These are phyloP conservation scores for Coniochaeta hoffmannii DNA, from an alignment of 2,329 filamentous ascomycete genomes.

Conservation along the genomic window DNA sequence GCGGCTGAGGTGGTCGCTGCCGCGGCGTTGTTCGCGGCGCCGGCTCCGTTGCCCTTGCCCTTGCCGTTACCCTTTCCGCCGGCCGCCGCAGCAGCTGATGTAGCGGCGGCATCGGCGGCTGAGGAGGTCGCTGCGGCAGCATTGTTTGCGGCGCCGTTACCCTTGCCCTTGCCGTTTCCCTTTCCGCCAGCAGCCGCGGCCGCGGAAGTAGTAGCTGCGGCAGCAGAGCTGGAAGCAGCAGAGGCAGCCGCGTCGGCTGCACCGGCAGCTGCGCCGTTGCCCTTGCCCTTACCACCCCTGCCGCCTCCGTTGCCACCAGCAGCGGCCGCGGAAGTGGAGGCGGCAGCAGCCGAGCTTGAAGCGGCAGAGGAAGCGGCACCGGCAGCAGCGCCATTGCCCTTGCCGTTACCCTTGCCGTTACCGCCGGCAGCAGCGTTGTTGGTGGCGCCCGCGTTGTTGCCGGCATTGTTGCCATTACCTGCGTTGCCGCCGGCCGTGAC, in stretches of 20 bases:
- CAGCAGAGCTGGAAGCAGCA: constrained; percentile 2
- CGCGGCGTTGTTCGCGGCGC: constrained; percentile 1
- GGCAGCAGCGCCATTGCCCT: not conserved
- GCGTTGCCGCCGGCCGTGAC: constrained; percentile 26
- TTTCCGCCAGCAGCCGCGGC: not conserved
- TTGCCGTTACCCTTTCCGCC: not conserved
- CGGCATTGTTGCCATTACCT: constrained; percentile 7
- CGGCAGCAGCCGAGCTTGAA: not conserved
- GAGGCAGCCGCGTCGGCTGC: not conserved
- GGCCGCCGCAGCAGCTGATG: not conserved
- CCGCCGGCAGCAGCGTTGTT: constrained; percentile 6
- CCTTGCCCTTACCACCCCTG: not conserved
- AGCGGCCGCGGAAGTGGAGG: not conserved
- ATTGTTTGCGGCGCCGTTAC: not conserved
- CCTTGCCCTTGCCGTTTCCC: constrained; percentile 6
- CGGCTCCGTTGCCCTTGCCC: constrained; percentile 3
- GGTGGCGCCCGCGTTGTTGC: constrained; percentile 7
- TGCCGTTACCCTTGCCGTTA: constrained; percentile 3
- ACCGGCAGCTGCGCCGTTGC: not conserved
- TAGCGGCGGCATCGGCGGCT: not conserved
- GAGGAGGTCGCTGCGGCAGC: too few relatives aligned
- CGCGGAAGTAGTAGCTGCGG: not conserved
- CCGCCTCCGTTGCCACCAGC: constrained; percentile 5
- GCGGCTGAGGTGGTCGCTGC: constrained; percentile 2
- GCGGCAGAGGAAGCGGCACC: not conserved